Evolutionary conservation across 805 yeast species (phyloP).

Genomic region (Spathaspora hagerdaliae): DNA sequence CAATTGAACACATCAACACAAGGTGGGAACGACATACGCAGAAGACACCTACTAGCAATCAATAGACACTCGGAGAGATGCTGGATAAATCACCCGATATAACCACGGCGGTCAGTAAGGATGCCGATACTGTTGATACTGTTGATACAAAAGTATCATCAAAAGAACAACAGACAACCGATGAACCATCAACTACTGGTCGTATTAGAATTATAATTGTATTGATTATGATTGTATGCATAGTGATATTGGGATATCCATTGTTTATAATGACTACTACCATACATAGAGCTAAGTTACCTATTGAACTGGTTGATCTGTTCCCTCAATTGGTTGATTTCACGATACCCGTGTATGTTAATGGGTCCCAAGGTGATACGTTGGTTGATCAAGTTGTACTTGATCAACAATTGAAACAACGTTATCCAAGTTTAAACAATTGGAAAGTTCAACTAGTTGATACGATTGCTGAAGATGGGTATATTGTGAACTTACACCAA

Average conservation of each 20-base stretch:
- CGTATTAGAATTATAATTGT: conserved; percentile 10
- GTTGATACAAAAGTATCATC: background rate
- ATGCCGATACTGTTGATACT: background rate
- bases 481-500: conserved; percentile 28
- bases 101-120: background rate
- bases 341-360: conserved; percentile 37
- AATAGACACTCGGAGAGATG: background rate
- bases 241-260: conserved; percentile 47
- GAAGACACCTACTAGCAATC: no score
- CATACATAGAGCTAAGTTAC: conserved; percentile 60
- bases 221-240: conserved; percentile 5
- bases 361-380: conserved; percentile 15
- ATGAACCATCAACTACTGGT: conserved; percentile 1
- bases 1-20: no score
- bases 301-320: conserved; percentile 38
- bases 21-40: no score
- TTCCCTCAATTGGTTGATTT: conserved; percentile 23
- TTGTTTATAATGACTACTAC: conserved; percentile 58
- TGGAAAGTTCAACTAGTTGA: conserved; percentile 21
- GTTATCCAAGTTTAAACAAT: conserved; percentile 22
- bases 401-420: conserved; percentile 21
- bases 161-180: background rate
- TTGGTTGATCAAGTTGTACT: conserved; percentile 31
- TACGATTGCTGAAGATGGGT: conserved; percentile 21
- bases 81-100: background rate